Evolutionary conservation across 1,284 basidiomycete genomes (phyloP).

Genomic region (Spongispora temasekensis): DNA sequence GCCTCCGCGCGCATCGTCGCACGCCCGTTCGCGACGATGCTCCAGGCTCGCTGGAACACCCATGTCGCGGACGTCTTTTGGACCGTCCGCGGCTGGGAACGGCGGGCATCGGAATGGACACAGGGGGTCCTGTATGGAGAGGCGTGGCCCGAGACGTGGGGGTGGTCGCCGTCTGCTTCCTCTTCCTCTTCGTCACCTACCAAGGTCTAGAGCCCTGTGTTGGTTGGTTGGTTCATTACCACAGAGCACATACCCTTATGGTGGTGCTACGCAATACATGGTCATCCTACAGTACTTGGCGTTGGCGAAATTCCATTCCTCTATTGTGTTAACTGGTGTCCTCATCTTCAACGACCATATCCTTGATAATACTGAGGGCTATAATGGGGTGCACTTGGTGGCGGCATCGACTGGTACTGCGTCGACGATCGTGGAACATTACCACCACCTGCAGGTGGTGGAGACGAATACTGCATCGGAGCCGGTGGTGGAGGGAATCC

Average conservation of each 20-base stretch:
- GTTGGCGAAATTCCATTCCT: neutral
- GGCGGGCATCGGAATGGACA: constrained; percentile 45
- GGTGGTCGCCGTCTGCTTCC: neutral
- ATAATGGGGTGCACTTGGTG: constrained; percentile 22
- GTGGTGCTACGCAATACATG: neutral
- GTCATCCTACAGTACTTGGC: neutral
- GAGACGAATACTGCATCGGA: constrained; percentile 25
- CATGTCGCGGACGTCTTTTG: constrained; percentile 46
- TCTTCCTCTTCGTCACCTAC: neutral
- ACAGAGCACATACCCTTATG: neutral
- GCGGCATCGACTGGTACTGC: constrained; percentile 27
- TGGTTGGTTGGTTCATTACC: neutral
- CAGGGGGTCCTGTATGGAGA: constrained; percentile 44
- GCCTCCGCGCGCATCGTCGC: constrained; percentile 51
- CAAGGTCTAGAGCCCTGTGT: neutral
- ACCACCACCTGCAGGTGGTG: constrained; percentile 9
- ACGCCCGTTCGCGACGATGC: constrained; percentile 42
- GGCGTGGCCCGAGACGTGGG: neutral
- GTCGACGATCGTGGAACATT: constrained; percentile 10
- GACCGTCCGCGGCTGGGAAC: constrained; percentile 45
- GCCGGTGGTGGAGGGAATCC: constrained; percentile 37
- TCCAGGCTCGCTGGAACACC: constrained; percentile 55
- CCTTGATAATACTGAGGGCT: constrained; percentile 23
- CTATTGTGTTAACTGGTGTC: too few species aligned
- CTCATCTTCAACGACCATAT: constrained; percentile 32